Percentiles rank a stretch among this genome's conserved stretches.
phyloP scores from a whole-genome alignment of 331 rosid genomes.

The Rhamnella rubrinervis region DNA sequence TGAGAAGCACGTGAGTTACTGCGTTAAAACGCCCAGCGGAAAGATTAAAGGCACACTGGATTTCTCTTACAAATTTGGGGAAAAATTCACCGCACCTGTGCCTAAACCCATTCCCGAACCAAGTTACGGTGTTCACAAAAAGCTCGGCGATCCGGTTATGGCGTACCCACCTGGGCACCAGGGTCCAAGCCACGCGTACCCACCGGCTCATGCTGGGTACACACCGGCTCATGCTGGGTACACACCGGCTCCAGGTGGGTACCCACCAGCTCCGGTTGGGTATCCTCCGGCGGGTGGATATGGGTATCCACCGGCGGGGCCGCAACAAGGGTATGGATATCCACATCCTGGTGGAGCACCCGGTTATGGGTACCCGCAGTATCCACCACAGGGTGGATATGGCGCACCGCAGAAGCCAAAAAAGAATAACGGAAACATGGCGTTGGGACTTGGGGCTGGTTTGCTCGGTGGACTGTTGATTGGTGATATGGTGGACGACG shows the following conservation, averaged over 20 bases:
- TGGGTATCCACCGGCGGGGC: constrained; percentile 33
- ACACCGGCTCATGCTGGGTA: constrained; percentile 17
- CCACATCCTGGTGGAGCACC: constrained; percentile 17
- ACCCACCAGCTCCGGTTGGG: constrained; percentile 11
- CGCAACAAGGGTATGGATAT: constrained; percentile 27
- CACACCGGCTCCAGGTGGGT: background rate
- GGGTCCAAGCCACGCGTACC: constrained; percentile 32
- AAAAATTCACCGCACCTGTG: constrained; percentile 34
- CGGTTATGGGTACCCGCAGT: constrained; percentile 23
- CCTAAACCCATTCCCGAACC: background rate
- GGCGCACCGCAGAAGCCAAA: constrained; percentile 42
- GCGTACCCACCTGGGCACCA: constrained; percentile 42
- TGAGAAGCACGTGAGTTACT: constrained; percentile 15
- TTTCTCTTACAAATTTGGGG: constrained; percentile 48
- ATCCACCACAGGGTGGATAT: constrained; percentile 26
- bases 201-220: constrained; percentile 15
- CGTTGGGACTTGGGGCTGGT: constrained; percentile 53
- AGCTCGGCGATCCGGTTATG: constrained; percentile 19
- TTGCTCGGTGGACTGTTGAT: constrained; percentile 53
- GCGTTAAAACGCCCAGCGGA: constrained; percentile 31
- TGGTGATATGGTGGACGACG: constrained; percentile 50
- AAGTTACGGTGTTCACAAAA: background rate
- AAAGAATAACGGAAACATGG: constrained; percentile 36
- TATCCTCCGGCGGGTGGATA: constrained; percentile 11
- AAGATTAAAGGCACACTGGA: constrained; percentile 35